Conservation (phyloP, 2,329 filamentous ascomycete species). For the Penicillium palitans region DNA sequence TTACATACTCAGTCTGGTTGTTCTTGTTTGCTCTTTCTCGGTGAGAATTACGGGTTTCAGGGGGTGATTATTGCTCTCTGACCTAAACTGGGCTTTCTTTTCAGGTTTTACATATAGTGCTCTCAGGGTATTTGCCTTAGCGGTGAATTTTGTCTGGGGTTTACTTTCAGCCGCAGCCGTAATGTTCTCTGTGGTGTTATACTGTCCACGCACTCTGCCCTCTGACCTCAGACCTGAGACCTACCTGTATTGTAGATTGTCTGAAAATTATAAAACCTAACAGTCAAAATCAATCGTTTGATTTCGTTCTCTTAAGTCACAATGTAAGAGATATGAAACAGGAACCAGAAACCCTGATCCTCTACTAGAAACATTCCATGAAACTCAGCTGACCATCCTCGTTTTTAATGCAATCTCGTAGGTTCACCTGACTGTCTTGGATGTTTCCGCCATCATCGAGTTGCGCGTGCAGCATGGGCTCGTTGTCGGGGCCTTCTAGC, state of each 20-base stretch:
- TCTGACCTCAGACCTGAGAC: not conserved
- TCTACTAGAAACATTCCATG: constrained; percentile 25
- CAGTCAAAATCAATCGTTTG: not conserved
- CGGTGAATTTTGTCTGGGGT: not conserved
- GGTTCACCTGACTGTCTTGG: constrained; percentile 15
- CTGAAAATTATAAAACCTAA: not conserved
- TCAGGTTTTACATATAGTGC: not conserved
- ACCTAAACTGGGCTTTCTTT: constrained; percentile 1
- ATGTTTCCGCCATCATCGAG: constrained; percentile 14
- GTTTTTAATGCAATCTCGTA: constrained; percentile 26
- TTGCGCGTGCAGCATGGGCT: constrained; percentile 21
- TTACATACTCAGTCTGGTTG: not conserved
- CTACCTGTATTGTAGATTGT: not conserved
- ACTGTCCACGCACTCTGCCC: not conserved
- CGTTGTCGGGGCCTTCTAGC: constrained; percentile 17
- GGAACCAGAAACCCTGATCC: no score
- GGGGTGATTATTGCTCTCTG: not conserved
- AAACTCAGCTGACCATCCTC: constrained; percentile 20
- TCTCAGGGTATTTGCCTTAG: not conserved
- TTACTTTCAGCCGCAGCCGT: constrained; percentile 18
- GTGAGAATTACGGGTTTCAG: not conserved
- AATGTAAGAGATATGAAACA: not conserved
- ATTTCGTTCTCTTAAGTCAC: not conserved
- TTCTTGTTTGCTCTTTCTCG: not conserved
- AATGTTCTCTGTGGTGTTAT: not conserved